Percentiles rank a stretch among this genome's conserved stretches.
Conservation (phyloP, 306 rosid species). For the Geum urbanum region DNA sequence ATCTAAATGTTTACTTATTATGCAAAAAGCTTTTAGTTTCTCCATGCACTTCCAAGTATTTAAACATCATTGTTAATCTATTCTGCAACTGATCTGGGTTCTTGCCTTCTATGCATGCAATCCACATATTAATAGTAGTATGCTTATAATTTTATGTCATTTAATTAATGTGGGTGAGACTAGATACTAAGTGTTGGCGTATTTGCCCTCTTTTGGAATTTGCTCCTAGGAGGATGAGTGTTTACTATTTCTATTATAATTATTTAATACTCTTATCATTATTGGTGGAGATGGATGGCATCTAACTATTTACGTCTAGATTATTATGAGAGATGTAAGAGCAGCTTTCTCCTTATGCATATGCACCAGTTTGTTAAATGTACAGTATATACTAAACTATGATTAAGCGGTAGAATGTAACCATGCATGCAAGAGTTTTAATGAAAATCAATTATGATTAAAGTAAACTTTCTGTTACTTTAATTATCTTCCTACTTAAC, state of each 20-base stretch:
- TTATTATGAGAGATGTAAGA: not conserved
- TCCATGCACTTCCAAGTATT: slow-evolving; percentile 12
- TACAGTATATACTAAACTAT: not conserved
- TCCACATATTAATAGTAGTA: not conserved
- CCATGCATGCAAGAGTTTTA: slow-evolving; percentile 13
- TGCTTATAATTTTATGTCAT: not conserved
- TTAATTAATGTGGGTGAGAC: not conserved
- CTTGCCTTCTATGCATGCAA: slow-evolving; percentile 5
- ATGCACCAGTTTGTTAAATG: not conserved
- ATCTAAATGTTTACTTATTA: slow-evolving; percentile 10
- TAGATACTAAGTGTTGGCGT: not conserved
- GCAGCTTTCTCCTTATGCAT: not conserved
- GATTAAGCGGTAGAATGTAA: not conserved
- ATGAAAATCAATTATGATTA: not conserved
- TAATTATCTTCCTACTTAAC: not conserved
- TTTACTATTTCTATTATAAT: not conserved
- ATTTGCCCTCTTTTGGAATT: not conserved
- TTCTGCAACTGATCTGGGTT: slow-evolving; percentile 7
- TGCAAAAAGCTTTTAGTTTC: slow-evolving; percentile 20
- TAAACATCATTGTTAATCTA: not conserved
- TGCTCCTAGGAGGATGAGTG: not conserved
- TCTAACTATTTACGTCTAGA: too few relatives aligned
- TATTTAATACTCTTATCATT: too few relatives aligned
- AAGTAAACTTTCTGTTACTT: not conserved
- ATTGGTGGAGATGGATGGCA: not conserved